Conservation (phyloP, 2,329 filamentous ascomycete species). For the Zalaria sp. region DNA sequence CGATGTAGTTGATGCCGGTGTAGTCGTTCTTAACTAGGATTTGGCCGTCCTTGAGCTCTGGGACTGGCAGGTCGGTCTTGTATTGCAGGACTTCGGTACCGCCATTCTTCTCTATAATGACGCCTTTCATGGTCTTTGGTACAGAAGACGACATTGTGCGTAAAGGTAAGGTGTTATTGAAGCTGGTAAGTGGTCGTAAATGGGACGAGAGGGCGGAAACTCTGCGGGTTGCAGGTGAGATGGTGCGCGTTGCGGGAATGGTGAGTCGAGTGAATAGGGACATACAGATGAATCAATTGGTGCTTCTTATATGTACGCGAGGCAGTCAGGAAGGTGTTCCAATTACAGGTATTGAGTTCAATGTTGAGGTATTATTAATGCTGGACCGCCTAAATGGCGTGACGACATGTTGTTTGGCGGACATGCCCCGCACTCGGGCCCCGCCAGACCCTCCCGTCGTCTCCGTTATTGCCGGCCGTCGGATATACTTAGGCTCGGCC, state of each 20-base stretch:
- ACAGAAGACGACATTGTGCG: slow-evolving; percentile 33
- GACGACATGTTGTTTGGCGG: no score
- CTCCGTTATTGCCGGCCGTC: no score
- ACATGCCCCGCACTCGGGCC: no score
- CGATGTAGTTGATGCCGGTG: slow-evolving; percentile 77
- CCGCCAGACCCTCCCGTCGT: no score
- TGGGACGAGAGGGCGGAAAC: slow-evolving; percentile 13
- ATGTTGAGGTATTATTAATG: no score
- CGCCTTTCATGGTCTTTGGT: slow-evolving; percentile 57
- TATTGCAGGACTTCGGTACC: slow-evolving; percentile 59
- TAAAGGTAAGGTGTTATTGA: slow-evolving; percentile 5
- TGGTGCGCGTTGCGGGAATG: slow-evolving; percentile 3
- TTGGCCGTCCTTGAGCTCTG: slow-evolving; percentile 52
- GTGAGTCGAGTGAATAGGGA: slow-evolving; percentile 3
- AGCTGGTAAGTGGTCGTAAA: slow-evolving; percentile 1
- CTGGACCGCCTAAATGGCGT: no score
- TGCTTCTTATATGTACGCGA: no score
- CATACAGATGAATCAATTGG: not conserved
- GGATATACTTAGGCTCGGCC: no score
- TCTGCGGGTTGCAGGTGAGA: slow-evolving; percentile 9
- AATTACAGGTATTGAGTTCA: no score
- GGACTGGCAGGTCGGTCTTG: slow-evolving; percentile 57
- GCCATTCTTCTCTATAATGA: slow-evolving; percentile 59
- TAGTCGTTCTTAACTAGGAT: slow-evolving; percentile 70
- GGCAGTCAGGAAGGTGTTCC: no score